These are phyloP conservation scores for Pseudogymnoascus sp. DNA, from an alignment of 2,329 filamentous ascomycete species.

Conservation along the genomic window DNA sequence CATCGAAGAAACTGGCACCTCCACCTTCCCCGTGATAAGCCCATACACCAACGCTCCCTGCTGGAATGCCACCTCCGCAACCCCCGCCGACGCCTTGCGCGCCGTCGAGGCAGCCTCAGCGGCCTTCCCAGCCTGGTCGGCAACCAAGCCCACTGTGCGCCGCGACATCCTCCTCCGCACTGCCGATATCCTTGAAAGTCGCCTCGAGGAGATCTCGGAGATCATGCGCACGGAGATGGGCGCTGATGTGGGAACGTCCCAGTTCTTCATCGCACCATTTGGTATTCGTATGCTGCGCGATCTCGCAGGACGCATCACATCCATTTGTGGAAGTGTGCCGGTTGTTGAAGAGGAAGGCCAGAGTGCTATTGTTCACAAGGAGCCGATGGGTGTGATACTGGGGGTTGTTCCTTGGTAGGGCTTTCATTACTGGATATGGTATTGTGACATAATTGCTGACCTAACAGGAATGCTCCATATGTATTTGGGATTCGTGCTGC, in stretches of 20 bases:
- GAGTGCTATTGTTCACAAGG: constrained; percentile 46
- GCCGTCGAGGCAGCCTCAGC: constrained; percentile 46
- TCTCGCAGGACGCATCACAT: constrained; percentile 41
- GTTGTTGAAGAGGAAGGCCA: constrained; percentile 33
- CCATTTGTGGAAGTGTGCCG: constrained; percentile 38
- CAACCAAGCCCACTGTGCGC: constrained; percentile 42
- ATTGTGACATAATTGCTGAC: not conserved
- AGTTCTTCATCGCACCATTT: constrained; percentile 31
- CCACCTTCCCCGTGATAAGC: constrained; percentile 40
- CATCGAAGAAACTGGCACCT: constrained; percentile 35
- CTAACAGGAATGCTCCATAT: not conserved
- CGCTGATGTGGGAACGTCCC: constrained; percentile 26
- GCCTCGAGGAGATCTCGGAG: constrained; percentile 41
- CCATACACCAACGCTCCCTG: constrained; percentile 39
- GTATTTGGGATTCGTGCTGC: not conserved
- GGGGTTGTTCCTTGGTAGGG: constrained; percentile 52
- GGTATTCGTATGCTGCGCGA: constrained; percentile 38
- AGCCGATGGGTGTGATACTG: constrained; percentile 52
- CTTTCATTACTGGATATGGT: not conserved
- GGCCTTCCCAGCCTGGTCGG: constrained; percentile 51
- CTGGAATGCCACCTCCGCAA: constrained; percentile 42
- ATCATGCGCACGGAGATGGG: constrained; percentile 49
- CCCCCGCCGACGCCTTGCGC: constrained; percentile 40
- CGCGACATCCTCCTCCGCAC: constrained; percentile 48
- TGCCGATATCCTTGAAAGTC: constrained; percentile 42